A percentile compares a stretch with the other conserved stretches of the same genome.
Conservation (phyloP, 2,329 filamentous ascomycete species). For the Dothideomycetes sp. region DNA sequence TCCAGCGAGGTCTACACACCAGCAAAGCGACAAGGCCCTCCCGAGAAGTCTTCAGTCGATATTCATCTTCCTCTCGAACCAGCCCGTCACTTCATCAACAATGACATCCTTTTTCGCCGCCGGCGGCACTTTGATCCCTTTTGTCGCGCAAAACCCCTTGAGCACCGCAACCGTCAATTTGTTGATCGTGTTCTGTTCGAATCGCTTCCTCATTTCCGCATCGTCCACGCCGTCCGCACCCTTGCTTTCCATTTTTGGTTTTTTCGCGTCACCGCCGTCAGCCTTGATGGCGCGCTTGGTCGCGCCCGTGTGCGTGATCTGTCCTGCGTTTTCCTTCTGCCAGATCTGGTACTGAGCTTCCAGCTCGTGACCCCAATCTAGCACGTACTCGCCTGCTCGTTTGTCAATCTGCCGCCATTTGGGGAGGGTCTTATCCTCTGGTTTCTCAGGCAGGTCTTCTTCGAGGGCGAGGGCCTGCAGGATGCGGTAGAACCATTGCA, state of each 20-base stretch:
- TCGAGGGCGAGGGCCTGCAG: constrained; percentile 84
- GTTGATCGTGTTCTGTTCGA: constrained; percentile 30
- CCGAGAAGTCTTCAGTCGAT: constrained; percentile 16
- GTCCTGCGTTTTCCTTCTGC: constrained; percentile 18
- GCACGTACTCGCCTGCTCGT: constrained; percentile 66
- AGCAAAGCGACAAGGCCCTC: too few relatives aligned
- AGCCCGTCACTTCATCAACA: constrained; percentile 22
- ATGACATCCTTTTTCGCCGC: constrained; percentile 22
- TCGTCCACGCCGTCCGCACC: constrained; percentile 26
- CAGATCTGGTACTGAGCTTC: constrained; percentile 44
- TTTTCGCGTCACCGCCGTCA: constrained; percentile 29
- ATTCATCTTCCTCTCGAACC: constrained; percentile 26
- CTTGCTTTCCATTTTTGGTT: constrained; percentile 24
- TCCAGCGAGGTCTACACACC: too few relatives aligned
- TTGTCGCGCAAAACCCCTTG: constrained; percentile 20
- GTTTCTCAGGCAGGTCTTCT: constrained; percentile 69
- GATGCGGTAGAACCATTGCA: constrained; percentile 97
- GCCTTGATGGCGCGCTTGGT: constrained; percentile 32
- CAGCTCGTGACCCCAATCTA: constrained; percentile 64
- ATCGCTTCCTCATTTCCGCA: constrained; percentile 32
- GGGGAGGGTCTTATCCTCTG: constrained; percentile 71
- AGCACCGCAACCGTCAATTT: constrained; percentile 26
- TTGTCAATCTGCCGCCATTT: constrained; percentile 84
- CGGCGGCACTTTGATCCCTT: constrained; percentile 13
- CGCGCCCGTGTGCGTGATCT: constrained; percentile 30